Percentiles rank a stretch among this genome's conserved stretches.
Evolutionary conservation across 106 monocot species (phyloP).

Genomic region (Platanthera zijinensis): DNA sequence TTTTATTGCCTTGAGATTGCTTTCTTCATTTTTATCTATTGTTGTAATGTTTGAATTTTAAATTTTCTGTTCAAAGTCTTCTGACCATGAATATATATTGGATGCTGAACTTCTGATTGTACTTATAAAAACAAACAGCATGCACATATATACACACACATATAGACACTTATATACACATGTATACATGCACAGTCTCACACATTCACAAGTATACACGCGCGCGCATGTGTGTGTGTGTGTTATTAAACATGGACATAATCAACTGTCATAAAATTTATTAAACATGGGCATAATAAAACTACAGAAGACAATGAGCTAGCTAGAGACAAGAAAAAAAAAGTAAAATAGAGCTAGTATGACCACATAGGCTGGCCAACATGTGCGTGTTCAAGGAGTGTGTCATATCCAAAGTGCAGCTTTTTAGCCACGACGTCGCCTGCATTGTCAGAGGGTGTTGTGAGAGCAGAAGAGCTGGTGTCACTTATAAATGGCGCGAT

Average conservation of each 20-base stretch:
- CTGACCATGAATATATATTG: not conserved
- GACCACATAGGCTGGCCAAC: constrained; percentile 20
- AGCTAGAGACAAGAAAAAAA: not conserved
- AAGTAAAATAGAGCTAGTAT: constrained; percentile 14
- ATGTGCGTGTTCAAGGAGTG: constrained; percentile 13
- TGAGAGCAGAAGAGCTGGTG: not conserved
- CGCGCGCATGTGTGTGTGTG: too few species aligned
- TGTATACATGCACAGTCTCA: not conserved
- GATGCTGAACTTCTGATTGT: not conserved
- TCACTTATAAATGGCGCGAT: too few species aligned
- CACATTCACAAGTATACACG: not conserved
- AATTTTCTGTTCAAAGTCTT: not conserved
- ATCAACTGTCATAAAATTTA: not conserved
- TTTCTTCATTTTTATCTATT: too few species aligned
- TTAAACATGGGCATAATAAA: not conserved
- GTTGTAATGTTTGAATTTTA: too few species aligned
- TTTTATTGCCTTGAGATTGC: too few species aligned
- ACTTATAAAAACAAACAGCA: not conserved
- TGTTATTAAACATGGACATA: not conserved
- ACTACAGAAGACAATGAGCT: not conserved
- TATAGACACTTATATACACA: too few species aligned
- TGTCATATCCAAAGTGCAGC: constrained; percentile 8
- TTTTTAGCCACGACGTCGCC: not conserved
- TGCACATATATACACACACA: too few species aligned
- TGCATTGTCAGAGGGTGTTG: not conserved